These are phyloP conservation scores for Phoma sp. DNA, from an alignment of 2,329 filamentous ascomycete species.

Conservation along the genomic window DNA sequence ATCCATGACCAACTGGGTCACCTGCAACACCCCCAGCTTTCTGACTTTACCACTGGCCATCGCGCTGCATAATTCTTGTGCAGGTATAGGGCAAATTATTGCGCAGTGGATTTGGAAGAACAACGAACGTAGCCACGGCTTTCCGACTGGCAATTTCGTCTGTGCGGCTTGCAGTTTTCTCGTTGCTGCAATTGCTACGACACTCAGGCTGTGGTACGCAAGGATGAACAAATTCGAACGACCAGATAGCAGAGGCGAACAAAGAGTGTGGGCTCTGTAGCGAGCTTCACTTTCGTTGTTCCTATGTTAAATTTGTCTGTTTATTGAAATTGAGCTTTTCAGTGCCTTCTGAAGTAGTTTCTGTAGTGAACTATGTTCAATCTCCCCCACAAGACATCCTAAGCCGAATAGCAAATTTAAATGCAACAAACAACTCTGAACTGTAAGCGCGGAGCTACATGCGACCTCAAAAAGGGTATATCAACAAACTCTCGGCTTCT, in stretches of 20 bases:
- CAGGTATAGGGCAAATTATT: constrained; percentile 49
- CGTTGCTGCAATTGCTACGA: constrained; percentile 31
- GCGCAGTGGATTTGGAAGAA: constrained; percentile 51
- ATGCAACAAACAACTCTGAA: too few relatives aligned
- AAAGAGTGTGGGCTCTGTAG: constrained; percentile 24
- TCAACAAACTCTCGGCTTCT: too few relatives aligned
- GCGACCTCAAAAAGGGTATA: too few relatives aligned
- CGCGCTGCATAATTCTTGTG: constrained; percentile 48
- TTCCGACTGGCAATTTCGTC: constrained; percentile 51
- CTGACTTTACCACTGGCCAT: constrained; percentile 49
- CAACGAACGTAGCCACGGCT: constrained; percentile 37
- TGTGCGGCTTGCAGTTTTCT: constrained; percentile 50
- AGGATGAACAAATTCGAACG: constrained; percentile 31
- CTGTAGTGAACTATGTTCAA: too few relatives aligned
- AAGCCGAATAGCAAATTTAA: too few relatives aligned
- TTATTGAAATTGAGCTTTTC: too few relatives aligned
- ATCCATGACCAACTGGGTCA: constrained; percentile 49
- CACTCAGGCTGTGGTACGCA: constrained; percentile 36
- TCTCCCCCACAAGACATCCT: too few relatives aligned
- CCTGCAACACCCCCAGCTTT: constrained; percentile 48
- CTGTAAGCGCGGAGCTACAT: too few relatives aligned
- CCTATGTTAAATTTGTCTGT: too few relatives aligned
- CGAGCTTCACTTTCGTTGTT: neutral
- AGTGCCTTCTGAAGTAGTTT: too few relatives aligned
- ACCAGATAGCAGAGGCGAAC: constrained; percentile 28